Conservation (phyloP, 345 rosid species). For the Populus euphratica region DNA sequence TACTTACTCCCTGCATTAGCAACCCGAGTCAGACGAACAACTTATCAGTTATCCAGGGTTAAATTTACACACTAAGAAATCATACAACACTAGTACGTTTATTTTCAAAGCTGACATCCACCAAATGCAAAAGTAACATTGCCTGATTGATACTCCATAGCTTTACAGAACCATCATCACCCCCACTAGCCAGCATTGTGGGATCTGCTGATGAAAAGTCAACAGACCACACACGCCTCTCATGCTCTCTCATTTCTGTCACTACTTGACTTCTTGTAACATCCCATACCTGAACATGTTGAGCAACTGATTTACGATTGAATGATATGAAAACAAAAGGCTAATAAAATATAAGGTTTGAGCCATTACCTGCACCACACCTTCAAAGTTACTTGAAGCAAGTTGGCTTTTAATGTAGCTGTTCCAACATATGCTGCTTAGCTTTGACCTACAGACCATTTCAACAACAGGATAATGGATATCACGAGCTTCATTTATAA, state of each 20-base stretch:
- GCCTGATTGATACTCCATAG: slow-evolving; percentile 99
- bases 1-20: slow-evolving; percentile 73
- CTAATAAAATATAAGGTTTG: not conserved
- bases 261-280: slow-evolving; percentile 79
- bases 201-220: slow-evolving; percentile 88
- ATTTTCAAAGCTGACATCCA: slow-evolving; percentile 87
- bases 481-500: slow-evolving; percentile 62
- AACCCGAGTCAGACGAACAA: slow-evolving; percentile 40
- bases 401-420: slow-evolving; percentile 86
- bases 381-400: slow-evolving; percentile 98
- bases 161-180: slow-evolving; percentile 92
- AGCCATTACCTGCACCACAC: slow-evolving; percentile 77
- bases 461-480: slow-evolving; percentile 93
- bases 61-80: slow-evolving; percentile 28
- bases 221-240: slow-evolving; percentile 90
- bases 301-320: slow-evolving; percentile 10
- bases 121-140: slow-evolving; percentile 76
- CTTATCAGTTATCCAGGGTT: slow-evolving; percentile 41
- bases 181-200: slow-evolving; percentile 91
- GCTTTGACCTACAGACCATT: slow-evolving; percentile 73
- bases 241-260: slow-evolving; percentile 82
- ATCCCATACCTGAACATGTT: slow-evolving; percentile 74
- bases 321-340: not conserved
- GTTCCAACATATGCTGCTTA: slow-evolving; percentile 92
- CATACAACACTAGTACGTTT: slow-evolving; percentile 52